These are phyloP conservation scores for Marasmius sp. DNA, from an alignment of 1,284 basidiomycete genomes.

Conservation along the genomic window DNA sequence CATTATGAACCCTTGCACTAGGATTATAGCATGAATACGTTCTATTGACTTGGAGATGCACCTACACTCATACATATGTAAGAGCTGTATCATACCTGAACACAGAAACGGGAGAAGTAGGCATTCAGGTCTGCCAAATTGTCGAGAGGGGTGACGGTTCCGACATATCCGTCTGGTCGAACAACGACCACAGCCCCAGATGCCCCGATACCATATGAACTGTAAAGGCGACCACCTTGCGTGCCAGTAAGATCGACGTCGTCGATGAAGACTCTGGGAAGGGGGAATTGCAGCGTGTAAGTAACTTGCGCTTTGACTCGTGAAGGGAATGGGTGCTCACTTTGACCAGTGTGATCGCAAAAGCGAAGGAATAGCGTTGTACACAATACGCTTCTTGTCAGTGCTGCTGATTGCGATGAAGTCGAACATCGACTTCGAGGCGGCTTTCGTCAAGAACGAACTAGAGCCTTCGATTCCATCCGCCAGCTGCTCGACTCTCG, in stretches of 20 bases:
- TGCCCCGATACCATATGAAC: conserved; percentile 54
- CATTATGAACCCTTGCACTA: not conserved
- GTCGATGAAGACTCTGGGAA: conserved; percentile 47
- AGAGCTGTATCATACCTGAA: not conserved
- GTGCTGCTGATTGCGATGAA: conserved; percentile 50
- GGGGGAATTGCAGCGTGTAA: not conserved
- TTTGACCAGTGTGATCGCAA: conserved; percentile 68
- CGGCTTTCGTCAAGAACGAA: conserved; percentile 37
- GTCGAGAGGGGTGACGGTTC: conserved; percentile 53
- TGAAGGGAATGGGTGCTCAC: conserved; percentile 36
- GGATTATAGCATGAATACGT: not conserved
- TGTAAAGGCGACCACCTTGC: conserved; percentile 48
- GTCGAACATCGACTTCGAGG: conserved; percentile 47
- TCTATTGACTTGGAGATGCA: not conserved
- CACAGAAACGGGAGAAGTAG: conserved; percentile 51
- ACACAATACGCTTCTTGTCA: conserved; percentile 45
- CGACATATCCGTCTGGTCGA: conserved; percentile 76
- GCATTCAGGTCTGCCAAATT: conserved; percentile 40
- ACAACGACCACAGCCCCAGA: conserved; percentile 65
- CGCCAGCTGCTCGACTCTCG: conserved; percentile 42
- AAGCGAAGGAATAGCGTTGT: conserved; percentile 45
- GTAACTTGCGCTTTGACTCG: not conserved
- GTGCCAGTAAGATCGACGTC: conserved; percentile 36
- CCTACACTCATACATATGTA: not conserved
- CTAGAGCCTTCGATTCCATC: conserved; percentile 38